Evolutionary conservation across 192 early-diverging fungal species (phyloP).

Genomic region (Umbelopsis vinacea): DNA sequence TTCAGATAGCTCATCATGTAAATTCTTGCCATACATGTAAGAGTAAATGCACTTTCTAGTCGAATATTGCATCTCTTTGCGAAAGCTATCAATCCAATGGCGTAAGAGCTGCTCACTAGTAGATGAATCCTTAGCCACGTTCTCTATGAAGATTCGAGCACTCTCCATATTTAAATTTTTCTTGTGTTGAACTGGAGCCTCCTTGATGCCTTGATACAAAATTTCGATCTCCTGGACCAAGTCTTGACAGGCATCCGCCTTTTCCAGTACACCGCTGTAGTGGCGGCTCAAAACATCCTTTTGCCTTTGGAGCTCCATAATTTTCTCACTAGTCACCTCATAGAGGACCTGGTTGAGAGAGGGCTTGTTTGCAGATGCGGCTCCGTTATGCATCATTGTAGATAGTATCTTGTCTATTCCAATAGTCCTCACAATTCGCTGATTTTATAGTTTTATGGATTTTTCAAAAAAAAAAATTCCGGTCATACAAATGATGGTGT

Average conservation of each 20-base stretch:
- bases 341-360: constrained; percentile 20
- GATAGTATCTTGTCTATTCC: too few relatives aligned
- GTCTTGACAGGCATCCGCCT: background rate
- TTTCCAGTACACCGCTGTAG: background rate
- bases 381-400: background rate
- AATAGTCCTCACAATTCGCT: too few relatives aligned
- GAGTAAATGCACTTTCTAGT: constrained; percentile 6
- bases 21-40: background rate
- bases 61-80: constrained; percentile 5
- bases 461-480: too few relatives aligned
- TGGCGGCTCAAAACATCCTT: background rate
- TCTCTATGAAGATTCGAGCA: background rate
- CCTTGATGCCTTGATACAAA: constrained; percentile 15
- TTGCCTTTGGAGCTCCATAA: constrained; percentile 10
- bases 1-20: constrained; percentile 3
- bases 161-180: constrained; percentile 5
- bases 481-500: too few relatives aligned
- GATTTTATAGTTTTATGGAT: too few relatives aligned
- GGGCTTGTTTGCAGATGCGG: background rate
- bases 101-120: background rate
- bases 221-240: background rate
- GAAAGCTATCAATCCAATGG: constrained; percentile 1
- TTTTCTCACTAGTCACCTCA: constrained; percentile 22
- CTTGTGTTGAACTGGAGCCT: constrained; percentile 2
- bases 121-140: background rate